phyloP scores from a whole-genome alignment of 1,139 yeast genomes.

The Yamadazyma songkhlaensis region DNA sequence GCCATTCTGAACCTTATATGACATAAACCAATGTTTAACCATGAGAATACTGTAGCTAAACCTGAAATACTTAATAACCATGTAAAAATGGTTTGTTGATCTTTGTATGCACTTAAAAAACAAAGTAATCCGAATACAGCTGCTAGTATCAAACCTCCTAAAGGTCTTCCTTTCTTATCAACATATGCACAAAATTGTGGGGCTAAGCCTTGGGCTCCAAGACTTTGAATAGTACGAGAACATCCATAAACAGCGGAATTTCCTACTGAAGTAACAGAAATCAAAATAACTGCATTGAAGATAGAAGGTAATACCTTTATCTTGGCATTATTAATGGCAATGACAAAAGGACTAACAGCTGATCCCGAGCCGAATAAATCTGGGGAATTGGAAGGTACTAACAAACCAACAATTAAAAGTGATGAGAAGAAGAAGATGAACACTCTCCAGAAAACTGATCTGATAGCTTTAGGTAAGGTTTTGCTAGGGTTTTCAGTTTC shows the following conservation, averaged over 20 bases:
- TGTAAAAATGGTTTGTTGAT: constrained; percentile 33
- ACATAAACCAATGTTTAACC: constrained; percentile 39
- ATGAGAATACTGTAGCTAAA: constrained; percentile 39
- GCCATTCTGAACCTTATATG: constrained; percentile 41
- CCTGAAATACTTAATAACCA: constrained; percentile 46
- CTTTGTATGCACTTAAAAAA: constrained; percentile 37
- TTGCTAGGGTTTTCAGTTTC: constrained; percentile 34
- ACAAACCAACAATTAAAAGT: constrained; percentile 35
- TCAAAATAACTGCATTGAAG: constrained; percentile 41
- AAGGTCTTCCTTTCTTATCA: constrained; percentile 41
- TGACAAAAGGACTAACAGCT: constrained; percentile 53
- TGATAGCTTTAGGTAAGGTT: constrained; percentile 39
- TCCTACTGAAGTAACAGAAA: constrained; percentile 42
- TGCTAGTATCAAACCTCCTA: constrained; percentile 32
- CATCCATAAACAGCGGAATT: constrained; percentile 46
- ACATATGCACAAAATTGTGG: constrained; percentile 35
- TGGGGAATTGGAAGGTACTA: constrained; percentile 32
- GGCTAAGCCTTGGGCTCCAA: constrained; percentile 42
- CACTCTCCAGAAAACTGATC: constrained; percentile 45
- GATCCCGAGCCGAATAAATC: constrained; percentile 30
- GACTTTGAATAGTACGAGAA: constrained; percentile 39
- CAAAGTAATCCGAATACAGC: constrained; percentile 38
- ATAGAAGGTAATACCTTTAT: constrained; percentile 42
- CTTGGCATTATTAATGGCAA: constrained; percentile 56
- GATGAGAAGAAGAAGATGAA: constrained; percentile 40